Base-by-base conservation (phyloP, 345 rosid genomes). In the Lumnitzera littorea region DNA sequence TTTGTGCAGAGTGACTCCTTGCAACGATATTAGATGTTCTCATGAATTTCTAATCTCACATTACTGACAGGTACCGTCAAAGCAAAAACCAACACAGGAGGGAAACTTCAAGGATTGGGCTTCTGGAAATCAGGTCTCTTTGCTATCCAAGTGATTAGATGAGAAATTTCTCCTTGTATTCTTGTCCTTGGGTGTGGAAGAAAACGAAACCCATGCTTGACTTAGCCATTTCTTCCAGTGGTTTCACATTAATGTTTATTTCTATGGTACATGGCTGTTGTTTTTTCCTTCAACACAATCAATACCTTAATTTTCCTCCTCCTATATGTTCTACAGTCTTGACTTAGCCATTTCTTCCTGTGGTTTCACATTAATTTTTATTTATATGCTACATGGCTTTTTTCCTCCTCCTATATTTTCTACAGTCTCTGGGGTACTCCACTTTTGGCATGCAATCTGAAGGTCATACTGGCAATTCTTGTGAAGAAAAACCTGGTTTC, bases 1-100 rank as follows among this genome's bases (percentile, higher is more conserved):
- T 17, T 36, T 36, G 7, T 9, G 1, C 11, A 9, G 11, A 36
- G 10, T 36, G 43, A 36, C 36, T 29, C 36, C 7, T 6, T 29
- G 36, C 43, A 36, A 4, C 11, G 43, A 7, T 36, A 36, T 9
- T 36, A 36, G 7, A 36, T 58, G 49, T 25, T 23, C 36, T 47
- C 24, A 63, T 50, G 31, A 27, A 27, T 27, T 27, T 27, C 31
- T 27, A 27, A 27, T 23, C 36, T 47, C 24, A 63, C 47, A 25
- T 25, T 36, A 55, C 53, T 50, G 15, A 24, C 76, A 80, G 85
- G 60, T 70, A 66, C 74, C 80, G 56, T 13, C 23, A 43, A 57
- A 50, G 12, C 62, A 56, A 25, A 50, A 15, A 36, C 43, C 50
- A 53, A 20, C 17, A 5, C 43, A 46, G 53, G 46, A 29, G 49